Evolutionary conservation across 768 basidiomycete genomes (phyloP), one percentile per base, ranked within the genome.

Genomic region (Rhizopogon sp.): DNA sequence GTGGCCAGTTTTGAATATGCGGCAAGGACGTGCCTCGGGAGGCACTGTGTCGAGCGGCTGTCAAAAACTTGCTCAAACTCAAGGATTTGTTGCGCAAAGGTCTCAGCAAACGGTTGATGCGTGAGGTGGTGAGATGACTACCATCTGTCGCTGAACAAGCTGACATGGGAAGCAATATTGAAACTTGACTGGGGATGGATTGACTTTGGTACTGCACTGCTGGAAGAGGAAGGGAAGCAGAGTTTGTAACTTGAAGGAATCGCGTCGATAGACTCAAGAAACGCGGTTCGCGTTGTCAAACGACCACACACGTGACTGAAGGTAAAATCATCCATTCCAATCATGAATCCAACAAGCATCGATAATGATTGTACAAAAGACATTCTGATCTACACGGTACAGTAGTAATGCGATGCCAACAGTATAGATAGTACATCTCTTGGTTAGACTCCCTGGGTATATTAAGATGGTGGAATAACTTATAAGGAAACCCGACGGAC

Each of bases 41-140:
- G 11, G 50, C 20, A 45, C 54, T 61, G 33, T 60, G 57, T 31
- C 55, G 55, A 14, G 50, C 58, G 33, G 31, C 20, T 20, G 46
- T 35, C n/a, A 35, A 47, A 3, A 14, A 22, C 17, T 35, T 47
- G 46, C 20, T 47, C 20, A 81, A 61, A 35, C 60, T 66, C 39
- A 64, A 66, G 56, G 77, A 80, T 62, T 79, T 79, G 60, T 70
- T 74, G 46, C 75, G 74, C 35, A 82, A 71, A 20, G 80, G 77
- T 33, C 80, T 69, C 20, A 81, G 66, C 10, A 79, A 66, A 43
- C 80, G 75, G 53, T 72, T 73, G 56, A 79, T 70, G 22, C 74
- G 70, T 22, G 75, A 68, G 6, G 70, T 69, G 1, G 76, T 71
- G 43, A 79, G 66, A 20, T 68, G 66, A 60, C 59, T 50, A 59